phyloP scores from a whole-genome alignment of 495 filamentous ascomycete species.

The Talaromyces liani region DNA sequence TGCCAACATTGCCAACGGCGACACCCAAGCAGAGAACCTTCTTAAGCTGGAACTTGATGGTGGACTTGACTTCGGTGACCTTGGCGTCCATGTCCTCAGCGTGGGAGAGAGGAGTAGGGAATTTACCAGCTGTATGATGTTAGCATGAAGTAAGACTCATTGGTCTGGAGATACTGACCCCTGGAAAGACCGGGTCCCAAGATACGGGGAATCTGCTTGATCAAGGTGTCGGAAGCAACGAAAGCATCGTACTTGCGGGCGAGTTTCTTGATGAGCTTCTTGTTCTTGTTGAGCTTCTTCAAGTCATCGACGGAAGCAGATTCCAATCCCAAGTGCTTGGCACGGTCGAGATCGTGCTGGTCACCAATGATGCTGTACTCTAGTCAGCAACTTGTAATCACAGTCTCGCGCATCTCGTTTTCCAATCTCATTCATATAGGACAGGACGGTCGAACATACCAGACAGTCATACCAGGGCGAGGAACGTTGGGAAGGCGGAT shows the following conservation, averaged over 20 bases:
- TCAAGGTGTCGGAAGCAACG: slow-evolving; percentile 87
- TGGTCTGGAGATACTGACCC: too few relatives aligned
- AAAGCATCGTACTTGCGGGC: slow-evolving; percentile 99
- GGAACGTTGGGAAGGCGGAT: slow-evolving; percentile 87
- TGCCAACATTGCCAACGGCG: slow-evolving; percentile 94
- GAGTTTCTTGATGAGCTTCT: slow-evolving; percentile 99
- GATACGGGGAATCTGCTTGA: slow-evolving; percentile 99
- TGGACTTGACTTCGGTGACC: slow-evolving; percentile 98
- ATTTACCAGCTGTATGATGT: slow-evolving; percentile 75
- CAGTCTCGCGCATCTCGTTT: neutral
- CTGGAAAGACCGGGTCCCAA: slow-evolving; percentile 97
- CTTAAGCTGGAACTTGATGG: slow-evolving; percentile 99
- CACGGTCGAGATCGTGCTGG: slow-evolving; percentile 99
- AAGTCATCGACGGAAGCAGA: slow-evolving; percentile 97
- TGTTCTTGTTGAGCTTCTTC: slow-evolving; percentile 99
- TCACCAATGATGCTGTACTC: slow-evolving; percentile 79
- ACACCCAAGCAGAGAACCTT: slow-evolving; percentile 99
- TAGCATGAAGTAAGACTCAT: too few relatives aligned
- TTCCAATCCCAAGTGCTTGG: slow-evolving; percentile 94
- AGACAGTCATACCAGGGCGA: slow-evolving; percentile 90
- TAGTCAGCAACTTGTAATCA: slow-evolving; percentile 7
- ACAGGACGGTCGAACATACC: slow-evolving; percentile 41
- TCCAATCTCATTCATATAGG: neutral
- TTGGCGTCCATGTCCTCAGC: slow-evolving; percentile 84
- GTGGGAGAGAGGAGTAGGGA: slow-evolving; percentile 97